These are phyloP conservation scores for Coniochaeta hoffmannii DNA, from an alignment of 2,329 filamentous ascomycete species.

Conservation along the genomic window DNA sequence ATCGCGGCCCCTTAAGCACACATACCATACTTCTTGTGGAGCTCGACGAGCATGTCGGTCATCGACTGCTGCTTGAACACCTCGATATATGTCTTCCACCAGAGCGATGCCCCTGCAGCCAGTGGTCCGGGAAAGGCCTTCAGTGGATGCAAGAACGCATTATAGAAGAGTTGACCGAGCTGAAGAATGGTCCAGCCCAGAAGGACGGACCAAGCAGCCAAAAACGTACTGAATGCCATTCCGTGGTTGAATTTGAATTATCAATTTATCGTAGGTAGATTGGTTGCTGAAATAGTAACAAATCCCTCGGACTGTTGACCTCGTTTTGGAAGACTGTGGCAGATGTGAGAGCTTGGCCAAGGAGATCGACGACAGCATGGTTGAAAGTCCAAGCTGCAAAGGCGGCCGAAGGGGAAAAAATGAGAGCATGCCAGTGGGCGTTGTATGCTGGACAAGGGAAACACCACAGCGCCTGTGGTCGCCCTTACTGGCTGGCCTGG, in stretches of 20 bases:
- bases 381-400: too few species aligned
- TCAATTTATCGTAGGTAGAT: too few species aligned
- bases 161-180: neutral
- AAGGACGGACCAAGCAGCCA: neutral
- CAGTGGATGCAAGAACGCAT: neutral
- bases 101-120: conserved; percentile 1
- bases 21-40: conserved; percentile 19
- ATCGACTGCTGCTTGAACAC: conserved; percentile 11
- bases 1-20: neutral
- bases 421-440: too few species aligned
- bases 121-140: neutral
- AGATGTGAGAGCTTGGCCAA: too few species aligned
- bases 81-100: conserved; percentile 8
- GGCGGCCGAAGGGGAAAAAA: too few species aligned
- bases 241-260: neutral
- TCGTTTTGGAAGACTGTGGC: too few species aligned
- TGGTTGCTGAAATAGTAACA: too few species aligned
- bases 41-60: conserved; percentile 9
- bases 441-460: too few species aligned
- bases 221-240: neutral
- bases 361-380: too few species aligned
- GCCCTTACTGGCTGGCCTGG: too few species aligned
- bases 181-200: neutral
- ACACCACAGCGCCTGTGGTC: too few species aligned
- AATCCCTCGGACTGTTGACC: too few species aligned